Percentiles rank a stretch among this genome's conserved stretches.
These are phyloP conservation scores for Aureobasidium leucospermi DNA, from an alignment of 2,329 filamentous ascomycete genomes.

Conservation along the genomic window DNA sequence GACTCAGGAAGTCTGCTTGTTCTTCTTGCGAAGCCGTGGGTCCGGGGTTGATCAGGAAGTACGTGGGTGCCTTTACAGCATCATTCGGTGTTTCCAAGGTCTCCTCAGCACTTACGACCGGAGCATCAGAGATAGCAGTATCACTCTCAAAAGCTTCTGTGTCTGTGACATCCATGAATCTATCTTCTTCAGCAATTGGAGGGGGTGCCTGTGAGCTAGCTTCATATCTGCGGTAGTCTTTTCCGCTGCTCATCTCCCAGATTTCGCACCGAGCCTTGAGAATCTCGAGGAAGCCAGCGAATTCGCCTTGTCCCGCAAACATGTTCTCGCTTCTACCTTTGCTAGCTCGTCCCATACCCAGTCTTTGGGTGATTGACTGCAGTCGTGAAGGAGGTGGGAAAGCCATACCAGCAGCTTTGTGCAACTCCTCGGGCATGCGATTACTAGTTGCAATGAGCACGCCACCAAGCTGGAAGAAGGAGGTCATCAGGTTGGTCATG, in stretches of 20 bases:
- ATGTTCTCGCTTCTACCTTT: conserved; percentile 40
- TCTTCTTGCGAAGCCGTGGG: conserved; percentile 9
- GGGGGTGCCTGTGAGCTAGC: conserved; percentile 25
- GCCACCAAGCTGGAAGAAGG: conserved; percentile 75
- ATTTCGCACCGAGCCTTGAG: conserved; percentile 72
- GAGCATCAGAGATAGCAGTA: not conserved
- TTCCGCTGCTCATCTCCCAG: conserved; percentile 72
- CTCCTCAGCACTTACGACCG: not conserved
- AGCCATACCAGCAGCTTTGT: conserved; percentile 64
- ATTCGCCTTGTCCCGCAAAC: conserved; percentile 60
- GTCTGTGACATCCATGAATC: conserved; percentile 16
- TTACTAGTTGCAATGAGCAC: conserved; percentile 76
- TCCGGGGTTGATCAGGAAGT: conserved; percentile 17
- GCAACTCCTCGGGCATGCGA: conserved; percentile 74
- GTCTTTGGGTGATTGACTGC: conserved; percentile 44
- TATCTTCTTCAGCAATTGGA: not conserved
- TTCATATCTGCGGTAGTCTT: conserved; percentile 60
- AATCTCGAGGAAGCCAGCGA: conserved; percentile 67
- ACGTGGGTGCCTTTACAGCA: conserved; percentile 12
- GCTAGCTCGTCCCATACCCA: conserved; percentile 32
- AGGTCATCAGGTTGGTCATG: conserved; percentile 67
- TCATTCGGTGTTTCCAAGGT: not conserved
- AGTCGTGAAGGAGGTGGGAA: conserved; percentile 50
- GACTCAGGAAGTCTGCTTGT: not conserved
- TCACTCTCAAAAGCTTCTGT: conserved; percentile 4